Percentiles rank a stretch among this genome's conserved stretches.
These are phyloP conservation scores for Protomyces inundatus DNA, from an alignment of 1,139 yeast species.

Conservation along the genomic window DNA sequence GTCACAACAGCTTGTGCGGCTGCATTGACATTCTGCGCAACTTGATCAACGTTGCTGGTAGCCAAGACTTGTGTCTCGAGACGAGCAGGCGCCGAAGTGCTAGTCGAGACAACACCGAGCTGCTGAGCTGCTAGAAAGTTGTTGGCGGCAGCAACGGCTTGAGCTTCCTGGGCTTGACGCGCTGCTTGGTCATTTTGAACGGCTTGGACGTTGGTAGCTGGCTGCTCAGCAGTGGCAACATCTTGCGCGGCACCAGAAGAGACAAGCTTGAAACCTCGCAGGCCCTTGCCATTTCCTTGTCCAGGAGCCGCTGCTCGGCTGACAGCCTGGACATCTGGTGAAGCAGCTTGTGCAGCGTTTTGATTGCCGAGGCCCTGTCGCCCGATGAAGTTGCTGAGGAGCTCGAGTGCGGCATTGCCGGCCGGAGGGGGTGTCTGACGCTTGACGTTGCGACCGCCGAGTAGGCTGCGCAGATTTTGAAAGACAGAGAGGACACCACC, in stretches of 20 bases:
- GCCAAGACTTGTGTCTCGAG: background rate
- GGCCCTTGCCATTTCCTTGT: background rate
- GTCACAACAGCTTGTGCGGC: background rate
- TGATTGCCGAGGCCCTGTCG: background rate
- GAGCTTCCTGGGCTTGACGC: background rate
- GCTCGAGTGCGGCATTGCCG: background rate
- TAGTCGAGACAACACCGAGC: background rate
- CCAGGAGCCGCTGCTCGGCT: background rate
- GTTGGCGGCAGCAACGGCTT: background rate
- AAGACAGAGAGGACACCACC: background rate
- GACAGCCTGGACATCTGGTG: background rate
- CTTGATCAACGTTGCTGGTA: background rate
- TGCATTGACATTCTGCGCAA: background rate
- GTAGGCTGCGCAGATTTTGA: background rate
- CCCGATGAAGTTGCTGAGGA: background rate
- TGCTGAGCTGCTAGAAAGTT: background rate
- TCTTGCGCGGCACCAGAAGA: background rate
- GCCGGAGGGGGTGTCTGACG: background rate
- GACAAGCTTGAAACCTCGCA: background rate
- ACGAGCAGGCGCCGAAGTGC: background rate
- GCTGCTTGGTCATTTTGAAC: background rate
- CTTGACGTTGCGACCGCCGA: background rate
- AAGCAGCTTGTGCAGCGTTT: background rate
- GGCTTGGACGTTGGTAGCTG: too few species aligned
- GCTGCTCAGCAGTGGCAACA: background rate